phyloP scores from a whole-genome alignment of 1,139 yeast genomes.

The Nakaseomyces uthaithaninus region DNA sequence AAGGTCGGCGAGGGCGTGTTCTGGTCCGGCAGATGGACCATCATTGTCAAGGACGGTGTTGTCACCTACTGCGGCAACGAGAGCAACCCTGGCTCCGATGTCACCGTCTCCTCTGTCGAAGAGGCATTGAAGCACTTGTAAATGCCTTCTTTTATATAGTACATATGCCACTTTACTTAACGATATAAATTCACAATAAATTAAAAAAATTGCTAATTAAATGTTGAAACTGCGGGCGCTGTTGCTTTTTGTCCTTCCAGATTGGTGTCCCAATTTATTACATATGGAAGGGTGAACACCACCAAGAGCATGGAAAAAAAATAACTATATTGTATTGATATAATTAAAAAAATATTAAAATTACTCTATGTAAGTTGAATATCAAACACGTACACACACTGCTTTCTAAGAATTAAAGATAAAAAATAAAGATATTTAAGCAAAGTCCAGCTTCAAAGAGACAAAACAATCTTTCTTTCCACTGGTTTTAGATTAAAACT shows the following conservation, averaged over 20 bases:
- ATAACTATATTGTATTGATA: neutral
- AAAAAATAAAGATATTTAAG: neutral
- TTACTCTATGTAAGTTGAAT: slow-evolving; percentile 6
- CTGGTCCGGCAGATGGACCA: slow-evolving; percentile 67
- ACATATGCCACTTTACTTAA: too few species aligned
- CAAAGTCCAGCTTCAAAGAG: neutral
- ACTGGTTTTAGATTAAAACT: slow-evolving; percentile 5
- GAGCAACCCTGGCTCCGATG: slow-evolving; percentile 42
- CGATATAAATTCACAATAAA: neutral
- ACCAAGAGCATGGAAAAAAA: too few species aligned
- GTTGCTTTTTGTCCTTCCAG: too few species aligned
- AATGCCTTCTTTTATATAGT: slow-evolving; percentile 8
- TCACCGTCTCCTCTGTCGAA: slow-evolving; percentile 55
- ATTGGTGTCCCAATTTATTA: too few species aligned
- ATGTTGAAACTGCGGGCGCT: neutral
- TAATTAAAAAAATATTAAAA: neutral
- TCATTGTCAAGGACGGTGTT: slow-evolving; percentile 57
- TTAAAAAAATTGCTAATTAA: slow-evolving; percentile 2
- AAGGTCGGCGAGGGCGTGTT: slow-evolving; percentile 49
- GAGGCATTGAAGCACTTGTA: slow-evolving; percentile 41
- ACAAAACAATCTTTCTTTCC: neutral
- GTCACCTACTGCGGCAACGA: slow-evolving; percentile 63
- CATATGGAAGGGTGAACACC: too few species aligned
- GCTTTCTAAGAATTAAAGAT: slow-evolving; percentile 2
- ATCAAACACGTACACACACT: slow-evolving; percentile 7